Base-by-base conservation (phyloP, 768 basidiomycete species). In the Lyophyllum shimeji region DNA sequence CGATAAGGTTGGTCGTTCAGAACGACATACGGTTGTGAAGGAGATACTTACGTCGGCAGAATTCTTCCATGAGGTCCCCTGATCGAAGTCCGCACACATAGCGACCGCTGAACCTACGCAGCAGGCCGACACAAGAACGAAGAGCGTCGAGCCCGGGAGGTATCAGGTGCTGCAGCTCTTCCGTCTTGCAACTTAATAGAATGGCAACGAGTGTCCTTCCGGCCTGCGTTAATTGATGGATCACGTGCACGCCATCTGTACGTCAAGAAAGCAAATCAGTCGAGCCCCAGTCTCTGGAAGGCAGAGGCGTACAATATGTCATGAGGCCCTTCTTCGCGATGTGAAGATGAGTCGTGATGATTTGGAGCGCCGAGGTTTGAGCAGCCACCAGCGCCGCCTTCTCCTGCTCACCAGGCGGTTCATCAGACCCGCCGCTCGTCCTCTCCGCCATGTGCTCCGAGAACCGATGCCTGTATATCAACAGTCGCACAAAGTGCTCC, bases 21-120 rank as follows among this genome's bases (percentile, higher is more conserved):
- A 15, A 17, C 23, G n/a, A 37, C 34, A 53, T 52, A 58, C 18
- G 25, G 37, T 52, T 34, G 34, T 17, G 31, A 61, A 46, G 37
- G 44, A 57, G 51, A n/a, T 15, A 76, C 76, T 70, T 59, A 88
- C 93, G 72, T 68, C 94, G 85, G 74, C 95, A 96, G 69, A 95
- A 95, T 69, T 96, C 95, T 67, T 96, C 94, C 82, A 97, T 89
- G 42, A 96, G 80, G 71, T 96, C 95, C 25, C 93, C 93, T 45
- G 90, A 93, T 50, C 95, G 78, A 42, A 93, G 82, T 1, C 94
- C 94, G 67, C 95, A 96, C 20, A 96, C 84, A 73, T 97, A 97
- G 45, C 93, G 82, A 59, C 90, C 91, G 61, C 92, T 94, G 71
- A 97, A 97, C 33, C 93, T 80, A 53, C 92, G 76, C 56, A 96